Conservation (phyloP, 371 early-diverging fungal genomes). For the Caulochytrium protostelioides region DNA sequence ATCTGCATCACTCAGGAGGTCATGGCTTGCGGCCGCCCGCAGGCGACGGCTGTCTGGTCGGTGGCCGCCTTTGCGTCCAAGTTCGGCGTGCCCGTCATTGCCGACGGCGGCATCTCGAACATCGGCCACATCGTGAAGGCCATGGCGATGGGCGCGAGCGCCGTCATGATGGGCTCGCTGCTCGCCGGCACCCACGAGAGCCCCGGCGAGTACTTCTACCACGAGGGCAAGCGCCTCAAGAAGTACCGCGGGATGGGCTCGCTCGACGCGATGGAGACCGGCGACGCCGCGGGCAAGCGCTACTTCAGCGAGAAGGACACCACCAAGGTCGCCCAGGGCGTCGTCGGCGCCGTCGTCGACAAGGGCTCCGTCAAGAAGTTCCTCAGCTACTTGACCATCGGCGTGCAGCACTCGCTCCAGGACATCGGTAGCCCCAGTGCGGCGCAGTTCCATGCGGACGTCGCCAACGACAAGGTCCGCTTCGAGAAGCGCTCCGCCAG, state of each 20-base stretch:
- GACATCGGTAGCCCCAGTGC: constrained; percentile 69
- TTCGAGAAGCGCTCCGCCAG: constrained; percentile 84
- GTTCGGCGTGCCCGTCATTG: constrained; percentile 88
- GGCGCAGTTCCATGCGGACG: constrained; percentile 37
- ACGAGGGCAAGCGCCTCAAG: constrained; percentile 88
- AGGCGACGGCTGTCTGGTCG: constrained; percentile 89
- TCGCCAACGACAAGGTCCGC: constrained; percentile 47
- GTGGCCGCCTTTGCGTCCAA: constrained; percentile 74
- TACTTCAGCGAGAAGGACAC: constrained; percentile 86
- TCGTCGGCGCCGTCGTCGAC: constrained; percentile 81
- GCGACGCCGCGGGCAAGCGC: constrained; percentile 48
- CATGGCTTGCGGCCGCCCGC: constrained; percentile 94
- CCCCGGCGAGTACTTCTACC: constrained; percentile 92
- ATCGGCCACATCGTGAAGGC: constrained; percentile 95
- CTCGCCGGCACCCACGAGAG: constrained; percentile 86
- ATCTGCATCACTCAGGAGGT: constrained; percentile 97
- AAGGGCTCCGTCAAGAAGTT: constrained; percentile 88
- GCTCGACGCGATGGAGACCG: constrained; percentile 84
- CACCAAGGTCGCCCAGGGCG: constrained; percentile 97
- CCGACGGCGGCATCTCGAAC: constrained; percentile 89
- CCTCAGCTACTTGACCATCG: constrained; percentile 66
- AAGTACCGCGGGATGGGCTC: constrained; percentile 96
- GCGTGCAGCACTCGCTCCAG: constrained; percentile 88
- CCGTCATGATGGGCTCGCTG: constrained; percentile 94
- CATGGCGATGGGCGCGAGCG: constrained; percentile 72